Base-by-base conservation (phyloP, 2,329 filamentous ascomycete species). In the Diaporthe humulicola region DNA sequence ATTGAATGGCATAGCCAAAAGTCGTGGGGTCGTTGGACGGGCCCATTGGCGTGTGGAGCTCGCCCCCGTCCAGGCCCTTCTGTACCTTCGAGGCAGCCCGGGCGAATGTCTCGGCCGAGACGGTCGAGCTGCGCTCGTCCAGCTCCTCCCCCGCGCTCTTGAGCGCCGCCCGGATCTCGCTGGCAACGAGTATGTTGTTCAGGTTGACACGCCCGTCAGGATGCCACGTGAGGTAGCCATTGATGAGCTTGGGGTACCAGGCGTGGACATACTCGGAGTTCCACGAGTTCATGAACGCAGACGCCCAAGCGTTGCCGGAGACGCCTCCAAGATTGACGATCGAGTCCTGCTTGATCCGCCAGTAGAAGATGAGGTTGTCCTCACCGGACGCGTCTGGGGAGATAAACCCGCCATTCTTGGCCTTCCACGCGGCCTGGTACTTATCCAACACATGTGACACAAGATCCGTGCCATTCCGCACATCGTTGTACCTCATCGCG, bases 241-340 rank as follows among this genome's bases (percentile, higher is more conserved):
- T 57, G 0, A 74, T 69, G 22, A 80, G 78, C 54, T 74, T 76
- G 1, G 74, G 74, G 66, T 79, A 83, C 10, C 78, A 71, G 1
- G 73, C 73, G 14, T 78, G 77, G 4, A 84, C 81, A n/a, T 80
- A 77, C 4, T 79, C 76, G 1, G 80, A 80, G 74, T 84, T 84
- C 83, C 83, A 85, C n/a, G 81, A 73, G 71, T 81, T 80, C 81
- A 85, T 84, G 76, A 82, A 85, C 2, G 82, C 82, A 28, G 28
- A n/a, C 1, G 71, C 71, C 71, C 71, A 73, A 2, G 58, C 71
- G 15, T 67, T 69, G 3, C 58, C 38, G 28, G 48, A 36, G n/a
- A 73, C 28, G 0, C 71, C 71, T 12, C 15, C 36, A 15, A 48
- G 6, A 5, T 75, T 77, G 12, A 80, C 60, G 25, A 73, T 78